Evolutionary conservation across 306 rosid genomes (phyloP), one percentile per base, ranked within the genome.

Genomic region (Trichosanthes truncata): DNA sequence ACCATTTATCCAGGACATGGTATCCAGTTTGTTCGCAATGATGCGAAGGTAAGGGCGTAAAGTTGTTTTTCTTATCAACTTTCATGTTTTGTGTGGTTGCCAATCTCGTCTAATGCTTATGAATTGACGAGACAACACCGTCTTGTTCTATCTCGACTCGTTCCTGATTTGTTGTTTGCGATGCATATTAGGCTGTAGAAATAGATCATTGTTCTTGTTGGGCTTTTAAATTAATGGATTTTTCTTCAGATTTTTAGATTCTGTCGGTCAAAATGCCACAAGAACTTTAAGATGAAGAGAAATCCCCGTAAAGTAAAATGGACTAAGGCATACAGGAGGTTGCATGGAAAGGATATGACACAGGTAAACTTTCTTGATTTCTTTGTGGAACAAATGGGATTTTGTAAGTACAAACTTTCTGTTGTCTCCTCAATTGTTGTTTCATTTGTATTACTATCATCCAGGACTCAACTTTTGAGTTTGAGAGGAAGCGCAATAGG

Each of bases 271-370:
- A 94, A 94, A 79, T 92, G 98, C 81, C 97, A 94, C 90, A 94
- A 92, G 87, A 94, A 94, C 87, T 94, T 94, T 31, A 92, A 94
- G 87, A 92, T 94, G 98, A 94, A 94, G 91, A 89, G 98, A 80
- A 91, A 92, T 85, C 97, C 98, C 36, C 93, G 97, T 11, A 94
- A 94, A 80, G 97, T 94, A 5, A 90, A 89, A 82, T 92, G 97
- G 98, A 94, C 96, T 21, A 92, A 92, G 87, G 97, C 98, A 38
- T 91, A 88, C 80, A 86, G 95, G 53, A 77, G 89, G 53, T 84
- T 89, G 79, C 93, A 85, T 81, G 97, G 95, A 84, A 94, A 92
- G 91, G 96, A 92, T 84, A 92, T 94, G 97, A 94, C 97, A 49
- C 92, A 92, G 92, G 97, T 94, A 76, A 51, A 17, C 10, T 21